Evolutionary conservation across 1,284 basidiomycete genomes (phyloP), one percentile per base, ranked within the genome.

Genomic region (Moniliella sp.): DNA sequence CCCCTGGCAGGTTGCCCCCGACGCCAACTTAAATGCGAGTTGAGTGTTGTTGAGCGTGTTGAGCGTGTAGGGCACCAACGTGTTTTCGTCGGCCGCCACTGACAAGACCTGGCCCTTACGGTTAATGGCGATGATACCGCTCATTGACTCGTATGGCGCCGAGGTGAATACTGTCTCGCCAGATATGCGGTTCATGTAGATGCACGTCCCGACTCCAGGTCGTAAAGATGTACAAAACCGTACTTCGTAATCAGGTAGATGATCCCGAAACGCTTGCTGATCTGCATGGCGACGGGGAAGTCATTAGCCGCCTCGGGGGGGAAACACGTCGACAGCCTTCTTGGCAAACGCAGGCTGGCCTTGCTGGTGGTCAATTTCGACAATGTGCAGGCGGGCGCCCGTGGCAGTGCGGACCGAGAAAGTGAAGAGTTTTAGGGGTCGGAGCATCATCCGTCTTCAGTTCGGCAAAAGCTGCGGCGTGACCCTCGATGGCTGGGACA

Each of bases 151-250:
- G 62, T 94, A 83, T 56, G 93, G 84, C 12, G 86, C 81, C 4
- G 91, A 94, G 31, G 93, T 86, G 63, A 99, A 97, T 62, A 97
- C 94, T 30, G 91, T 97, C 66, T 97, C 91, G 27, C 91, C 88
- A 31, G 83, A 91, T 61, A 99, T 97, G 45, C 91, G 79, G 71
- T 99, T 97, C 91, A 97, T 99, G 70, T 97, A 99, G 50, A 97
- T 76, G 67, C 91, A 97, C 32, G 83, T 78, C 39, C 91, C n/a
- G 80, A 75, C 64, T 99, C 91, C 46, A 97, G 73, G 64, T 99
- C 91, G 65, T 99, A 99, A 11, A 99, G 72, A 65, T 97, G 91
- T 56, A 99, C 94, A 66, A 99, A 99, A 31, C 91, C 91, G 61
- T 84, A 97, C 64, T 99, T 99, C 40, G 91, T 97, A 55, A 94